Evolutionary conservation across 1,284 basidiomycete species (phyloP).

Genomic region (Cutaneotrichosporon mucoides): DNA sequence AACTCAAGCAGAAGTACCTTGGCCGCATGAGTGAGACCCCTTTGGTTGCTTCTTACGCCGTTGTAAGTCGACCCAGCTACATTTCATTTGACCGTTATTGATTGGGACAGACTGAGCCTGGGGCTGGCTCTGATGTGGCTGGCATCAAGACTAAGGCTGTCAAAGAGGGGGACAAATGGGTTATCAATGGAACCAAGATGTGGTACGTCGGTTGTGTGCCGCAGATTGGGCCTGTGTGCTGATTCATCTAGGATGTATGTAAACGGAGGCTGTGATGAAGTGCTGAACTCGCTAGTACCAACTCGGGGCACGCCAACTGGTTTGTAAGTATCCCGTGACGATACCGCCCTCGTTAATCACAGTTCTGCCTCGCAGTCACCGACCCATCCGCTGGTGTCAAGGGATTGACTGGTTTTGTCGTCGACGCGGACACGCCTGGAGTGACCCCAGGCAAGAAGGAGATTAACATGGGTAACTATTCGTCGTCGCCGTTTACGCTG

Average conservation of each 20-base stretch:
- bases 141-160: constrained; percentile 52
- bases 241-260: constrained; percentile 36
- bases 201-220: constrained; percentile 38
- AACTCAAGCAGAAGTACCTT: constrained; percentile 55
- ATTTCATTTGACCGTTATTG: neutral
- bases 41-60: constrained; percentile 56
- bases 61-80: constrained; percentile 23
- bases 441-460: constrained; percentile 55
- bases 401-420: constrained; percentile 57
- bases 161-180: constrained; percentile 55
- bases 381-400: constrained; percentile 51
- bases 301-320: constrained; percentile 55
- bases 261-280: neutral
- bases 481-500: constrained; percentile 2
- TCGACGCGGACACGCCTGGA: constrained; percentile 54
- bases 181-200: constrained; percentile 55
- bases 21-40: constrained; percentile 57
- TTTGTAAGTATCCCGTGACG: constrained; percentile 29
- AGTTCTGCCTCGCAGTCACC: constrained; percentile 56
- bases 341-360: neutral
- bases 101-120: constrained; percentile 51
- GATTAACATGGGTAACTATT: constrained; percentile 55
- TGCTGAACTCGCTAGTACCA: constrained; percentile 45
- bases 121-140: constrained; percentile 57
- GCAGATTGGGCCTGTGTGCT: constrained; percentile 7